Percentiles rank a stretch among this genome's conserved stretches.
Conservation (phyloP, 257 asterid species). For the Coffea canephora region DNA sequence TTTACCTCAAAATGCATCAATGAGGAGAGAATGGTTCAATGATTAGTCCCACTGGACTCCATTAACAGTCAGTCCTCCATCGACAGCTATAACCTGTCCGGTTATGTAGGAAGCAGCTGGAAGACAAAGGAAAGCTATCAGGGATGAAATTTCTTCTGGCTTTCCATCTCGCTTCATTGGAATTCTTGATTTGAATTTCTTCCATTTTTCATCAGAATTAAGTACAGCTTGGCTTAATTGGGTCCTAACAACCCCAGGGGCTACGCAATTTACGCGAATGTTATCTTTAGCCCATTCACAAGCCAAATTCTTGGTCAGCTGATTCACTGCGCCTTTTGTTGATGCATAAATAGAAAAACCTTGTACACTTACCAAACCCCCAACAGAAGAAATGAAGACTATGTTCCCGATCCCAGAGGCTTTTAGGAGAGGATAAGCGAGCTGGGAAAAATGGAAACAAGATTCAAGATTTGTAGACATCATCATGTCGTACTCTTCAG, state of each 20-base stretch:
- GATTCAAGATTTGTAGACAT: constrained; percentile 27
- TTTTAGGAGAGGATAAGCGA: constrained; percentile 22
- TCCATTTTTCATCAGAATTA: neutral
- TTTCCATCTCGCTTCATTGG: constrained; percentile 11
- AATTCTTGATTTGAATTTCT: constrained; percentile 8
- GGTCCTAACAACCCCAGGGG: constrained; percentile 8
- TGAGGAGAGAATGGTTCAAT: too few relatives aligned
- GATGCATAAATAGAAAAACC: neutral
- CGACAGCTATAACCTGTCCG: constrained; percentile 16
- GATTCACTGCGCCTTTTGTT: constrained; percentile 16
- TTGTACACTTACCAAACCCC: neutral
- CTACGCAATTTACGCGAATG: neutral
- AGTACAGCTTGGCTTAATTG: neutral
- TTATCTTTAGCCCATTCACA: constrained; percentile 13
- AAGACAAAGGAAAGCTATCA: constrained; percentile 12
- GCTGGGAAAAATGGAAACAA: constrained; percentile 22
- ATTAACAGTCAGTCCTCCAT: constrained; percentile 13
- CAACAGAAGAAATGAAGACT: constrained; percentile 26
- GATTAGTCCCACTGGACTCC: neutral
- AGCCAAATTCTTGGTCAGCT: constrained; percentile 13
- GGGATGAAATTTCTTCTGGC: constrained; percentile 10
- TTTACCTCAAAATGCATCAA: too few relatives aligned
- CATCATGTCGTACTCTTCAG: neutral
- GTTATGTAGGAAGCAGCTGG: constrained; percentile 20
- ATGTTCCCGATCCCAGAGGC: constrained; percentile 23